Evolutionary conservation across 495 filamentous ascomycete genomes (phyloP).

Genomic region (Parmelia sp.): DNA sequence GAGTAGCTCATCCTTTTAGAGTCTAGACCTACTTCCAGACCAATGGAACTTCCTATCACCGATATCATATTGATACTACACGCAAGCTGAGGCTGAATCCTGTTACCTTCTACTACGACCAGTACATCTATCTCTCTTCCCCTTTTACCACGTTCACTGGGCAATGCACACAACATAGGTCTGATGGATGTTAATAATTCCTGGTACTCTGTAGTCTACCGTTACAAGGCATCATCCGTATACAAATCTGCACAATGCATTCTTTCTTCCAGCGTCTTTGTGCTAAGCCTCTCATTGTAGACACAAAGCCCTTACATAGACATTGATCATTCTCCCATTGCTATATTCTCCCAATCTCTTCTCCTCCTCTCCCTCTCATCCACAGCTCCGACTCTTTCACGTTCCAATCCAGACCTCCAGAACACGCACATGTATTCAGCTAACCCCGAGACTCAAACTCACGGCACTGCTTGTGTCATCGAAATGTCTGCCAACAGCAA

Average conservation of each 20-base stretch:
- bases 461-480: neutral
- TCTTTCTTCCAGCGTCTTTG: neutral
- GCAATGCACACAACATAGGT: too few relatives aligned
- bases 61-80: too few relatives aligned
- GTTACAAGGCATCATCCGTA: neutral
- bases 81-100: too few relatives aligned
- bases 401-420: neutral
- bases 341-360: neutral
- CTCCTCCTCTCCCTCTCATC: neutral
- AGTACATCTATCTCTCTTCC: too few relatives aligned
- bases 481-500: neutral
- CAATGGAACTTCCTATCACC: too few relatives aligned
- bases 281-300: neutral
- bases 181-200: too few relatives aligned
- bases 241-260: neutral
- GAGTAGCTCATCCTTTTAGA: too few relatives aligned
- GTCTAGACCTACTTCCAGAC: too few relatives aligned
- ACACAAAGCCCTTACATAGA: neutral
- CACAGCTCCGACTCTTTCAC: neutral
- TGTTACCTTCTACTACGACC: too few relatives aligned
- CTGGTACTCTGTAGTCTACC: neutral
- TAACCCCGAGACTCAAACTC: neutral
- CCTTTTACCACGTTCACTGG: too few relatives aligned
- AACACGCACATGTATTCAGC: neutral
- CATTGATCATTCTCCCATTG: neutral